Evolutionary conservation across 306 rosid genomes (phyloP).

Genomic region (Pachyrhizus erosus): DNA sequence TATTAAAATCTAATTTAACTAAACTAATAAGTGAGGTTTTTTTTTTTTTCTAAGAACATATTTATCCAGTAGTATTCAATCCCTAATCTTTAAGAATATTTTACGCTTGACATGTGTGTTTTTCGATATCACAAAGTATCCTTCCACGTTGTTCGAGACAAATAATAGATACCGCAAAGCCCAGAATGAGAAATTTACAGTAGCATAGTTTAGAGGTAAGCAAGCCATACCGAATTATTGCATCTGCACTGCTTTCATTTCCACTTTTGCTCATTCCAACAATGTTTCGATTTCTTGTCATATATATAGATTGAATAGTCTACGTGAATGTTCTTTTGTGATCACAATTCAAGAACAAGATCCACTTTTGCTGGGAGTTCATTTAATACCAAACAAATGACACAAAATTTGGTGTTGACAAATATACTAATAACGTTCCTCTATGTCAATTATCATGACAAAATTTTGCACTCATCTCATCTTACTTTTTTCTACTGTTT

Average conservation of each 20-base stretch:
- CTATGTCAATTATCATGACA: neutral
- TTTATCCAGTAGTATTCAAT: too few species aligned
- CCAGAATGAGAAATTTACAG: neutral
- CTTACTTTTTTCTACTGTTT: neutral
- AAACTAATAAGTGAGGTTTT: too few species aligned
- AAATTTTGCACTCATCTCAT: neutral
- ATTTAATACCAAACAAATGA: neutral
- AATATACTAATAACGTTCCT: neutral
- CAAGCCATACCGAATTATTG: neutral
- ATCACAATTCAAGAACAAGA: neutral
- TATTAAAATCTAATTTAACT: too few species aligned
- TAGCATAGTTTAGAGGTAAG: neutral
- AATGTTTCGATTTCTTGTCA: neutral
- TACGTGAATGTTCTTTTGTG: neutral
- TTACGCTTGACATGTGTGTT: neutral
- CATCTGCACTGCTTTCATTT: neutral
- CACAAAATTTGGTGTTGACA: neutral
- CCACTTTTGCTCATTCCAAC: neutral
- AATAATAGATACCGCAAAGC: neutral
- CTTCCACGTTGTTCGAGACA: neutral
- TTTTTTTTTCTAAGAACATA: too few species aligned
- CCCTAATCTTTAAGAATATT: too few species aligned
- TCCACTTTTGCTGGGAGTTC: neutral
- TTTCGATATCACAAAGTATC: neutral
- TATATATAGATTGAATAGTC: neutral